Conservation (phyloP, 1,284 basidiomycete genomes). For the Coniferiporia sulphurascens region DNA sequence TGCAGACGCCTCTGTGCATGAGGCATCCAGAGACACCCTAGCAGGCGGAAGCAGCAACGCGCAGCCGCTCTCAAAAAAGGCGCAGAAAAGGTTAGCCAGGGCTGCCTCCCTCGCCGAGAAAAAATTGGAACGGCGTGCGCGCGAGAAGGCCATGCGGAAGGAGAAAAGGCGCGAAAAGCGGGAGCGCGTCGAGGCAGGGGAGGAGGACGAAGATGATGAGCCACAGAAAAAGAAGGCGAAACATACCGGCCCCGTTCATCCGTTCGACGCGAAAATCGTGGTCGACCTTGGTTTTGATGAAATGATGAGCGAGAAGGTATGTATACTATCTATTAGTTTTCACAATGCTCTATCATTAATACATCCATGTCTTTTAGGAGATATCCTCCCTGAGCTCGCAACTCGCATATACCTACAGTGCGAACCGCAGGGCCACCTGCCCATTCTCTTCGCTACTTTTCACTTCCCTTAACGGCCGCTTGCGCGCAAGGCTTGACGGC, state of each 20-base stretch:
- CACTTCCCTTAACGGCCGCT: constrained; percentile 73
- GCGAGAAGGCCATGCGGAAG: constrained; percentile 68
- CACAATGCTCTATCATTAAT: not conserved
- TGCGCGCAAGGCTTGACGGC: constrained; percentile 62
- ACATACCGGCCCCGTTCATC: constrained; percentile 33
- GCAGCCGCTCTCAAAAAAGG: constrained; percentile 66
- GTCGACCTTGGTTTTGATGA: constrained; percentile 94
- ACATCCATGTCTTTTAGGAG: constrained; percentile 51
- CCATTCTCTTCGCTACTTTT: constrained; percentile 75
- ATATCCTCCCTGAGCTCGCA: constrained; percentile 84
- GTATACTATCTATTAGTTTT: constrained; percentile 24
- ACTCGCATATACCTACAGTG: constrained; percentile 84
- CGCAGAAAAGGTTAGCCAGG: constrained; percentile 72
- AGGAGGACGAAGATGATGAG: constrained; percentile 32
- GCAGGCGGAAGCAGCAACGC: no score
- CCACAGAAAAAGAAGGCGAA: constrained; percentile 41
- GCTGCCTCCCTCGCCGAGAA: constrained; percentile 58
- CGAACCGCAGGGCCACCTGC: constrained; percentile 67
- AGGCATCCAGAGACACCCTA: not conserved
- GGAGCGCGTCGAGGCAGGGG: constrained; percentile 44
- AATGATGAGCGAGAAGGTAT: constrained; percentile 89
- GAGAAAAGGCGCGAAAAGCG: constrained; percentile 47
- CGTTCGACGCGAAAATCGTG: constrained; percentile 74
- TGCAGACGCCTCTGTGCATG: not conserved
- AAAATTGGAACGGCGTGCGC: constrained; percentile 72